Evolutionary conservation across 1,284 basidiomycete species (phyloP).

Genomic region (Sphagnurus paluster): DNA sequence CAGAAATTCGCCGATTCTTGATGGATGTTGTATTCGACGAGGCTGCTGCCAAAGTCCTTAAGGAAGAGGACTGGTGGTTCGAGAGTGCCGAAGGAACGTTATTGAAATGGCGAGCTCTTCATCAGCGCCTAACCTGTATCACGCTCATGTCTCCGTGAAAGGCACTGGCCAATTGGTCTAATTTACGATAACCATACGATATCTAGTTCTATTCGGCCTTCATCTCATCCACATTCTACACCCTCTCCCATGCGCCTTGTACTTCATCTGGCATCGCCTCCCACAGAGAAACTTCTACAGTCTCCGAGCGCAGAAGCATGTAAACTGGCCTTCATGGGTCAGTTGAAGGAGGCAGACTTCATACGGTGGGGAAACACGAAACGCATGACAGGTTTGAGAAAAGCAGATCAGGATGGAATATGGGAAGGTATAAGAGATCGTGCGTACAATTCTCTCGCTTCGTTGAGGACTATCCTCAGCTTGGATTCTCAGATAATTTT

Average conservation of each 20-base stretch:
- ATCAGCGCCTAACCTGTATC: not conserved
- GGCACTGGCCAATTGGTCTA: conserved; percentile 96
- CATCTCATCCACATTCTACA: conserved; percentile 42
- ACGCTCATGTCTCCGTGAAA: conserved; percentile 29
- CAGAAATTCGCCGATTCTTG: conserved; percentile 82
- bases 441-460: conserved; percentile 40
- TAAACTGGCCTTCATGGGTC: conserved; percentile 90
- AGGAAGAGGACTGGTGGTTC: conserved; percentile 94
- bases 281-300: conserved; percentile 81
- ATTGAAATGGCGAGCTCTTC: conserved; percentile 78
- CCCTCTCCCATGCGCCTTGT: conserved; percentile 71
- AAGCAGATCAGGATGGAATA: conserved; percentile 88
- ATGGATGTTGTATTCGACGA: conserved; percentile 91
- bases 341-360: conserved; percentile 94
- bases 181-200: conserved; percentile 84
- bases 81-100: conserved; percentile 75
- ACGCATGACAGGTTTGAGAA: conserved; percentile 84
- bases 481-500: conserved; percentile 74
- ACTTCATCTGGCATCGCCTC: conserved; percentile 84
- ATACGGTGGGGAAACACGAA: conserved; percentile 94
- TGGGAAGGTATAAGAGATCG: conserved; percentile 94
- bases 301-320: conserved; percentile 79
- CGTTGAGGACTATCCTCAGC: conserved; percentile 5
- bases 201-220: conserved; percentile 52
- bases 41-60: conserved; percentile 64